These are phyloP conservation scores for Lactifluus subvellereus DNA, from an alignment of 768 basidiomycete species.

Conservation along the genomic window DNA sequence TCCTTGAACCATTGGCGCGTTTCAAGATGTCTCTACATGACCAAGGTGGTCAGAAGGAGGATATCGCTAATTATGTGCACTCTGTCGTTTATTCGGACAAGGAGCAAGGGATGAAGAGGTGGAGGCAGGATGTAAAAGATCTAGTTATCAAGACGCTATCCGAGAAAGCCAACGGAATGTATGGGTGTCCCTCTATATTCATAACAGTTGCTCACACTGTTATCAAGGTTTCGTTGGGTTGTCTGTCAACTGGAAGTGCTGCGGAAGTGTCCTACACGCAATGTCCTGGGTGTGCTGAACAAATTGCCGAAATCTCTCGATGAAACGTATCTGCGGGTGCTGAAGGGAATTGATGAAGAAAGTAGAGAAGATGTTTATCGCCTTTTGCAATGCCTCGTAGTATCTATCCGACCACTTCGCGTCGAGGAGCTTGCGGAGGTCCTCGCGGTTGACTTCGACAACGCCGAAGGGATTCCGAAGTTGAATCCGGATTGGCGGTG, in stretches of 20 bases:
- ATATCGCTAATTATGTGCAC: neutral
- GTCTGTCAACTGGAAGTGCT: neutral
- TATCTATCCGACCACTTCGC: neutral
- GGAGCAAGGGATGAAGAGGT: neutral
- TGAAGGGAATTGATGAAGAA: neutral
- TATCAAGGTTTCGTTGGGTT: neutral
- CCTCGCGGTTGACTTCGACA: neutral
- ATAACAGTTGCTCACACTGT: neutral
- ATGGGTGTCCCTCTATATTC: neutral
- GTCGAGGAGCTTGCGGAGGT: neutral
- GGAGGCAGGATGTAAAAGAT: neutral
- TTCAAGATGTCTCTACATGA: neutral
- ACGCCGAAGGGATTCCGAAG: neutral
- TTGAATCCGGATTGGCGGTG: neutral
- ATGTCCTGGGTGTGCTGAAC: neutral
- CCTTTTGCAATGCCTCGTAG: neutral
- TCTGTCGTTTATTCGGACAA: neutral
- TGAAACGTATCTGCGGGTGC: neutral
- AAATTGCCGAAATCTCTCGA: neutral
- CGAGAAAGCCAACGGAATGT: neutral
- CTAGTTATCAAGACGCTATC: neutral
- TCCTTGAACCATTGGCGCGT: neutral
- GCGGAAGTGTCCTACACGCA: neutral
- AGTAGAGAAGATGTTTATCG: neutral
- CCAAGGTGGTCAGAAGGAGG: neutral